Base-by-base conservation (phyloP, 2,329 filamentous ascomycete genomes). In the Fusarium kyushuense region DNA sequence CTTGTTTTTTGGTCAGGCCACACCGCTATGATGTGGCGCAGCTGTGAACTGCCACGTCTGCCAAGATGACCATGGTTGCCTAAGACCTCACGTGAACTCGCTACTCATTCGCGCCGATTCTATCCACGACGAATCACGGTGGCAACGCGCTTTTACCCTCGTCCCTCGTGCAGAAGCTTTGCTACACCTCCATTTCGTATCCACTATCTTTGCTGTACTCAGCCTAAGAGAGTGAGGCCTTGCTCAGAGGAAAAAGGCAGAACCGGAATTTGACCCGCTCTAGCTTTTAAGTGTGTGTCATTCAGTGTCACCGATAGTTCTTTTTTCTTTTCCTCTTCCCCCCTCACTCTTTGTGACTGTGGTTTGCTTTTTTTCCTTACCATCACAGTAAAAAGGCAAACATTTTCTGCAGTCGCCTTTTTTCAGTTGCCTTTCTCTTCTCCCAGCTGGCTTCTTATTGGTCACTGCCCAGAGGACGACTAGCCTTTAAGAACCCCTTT, bases 81-180 rank as follows among this genome's bases (percentile, higher is more conserved):
- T 79, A 65, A 14, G 2, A 36, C 19, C 64, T 77, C 78, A 80
- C 77, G 78, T 80, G 78, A 77, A 49, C 62, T 75, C 78, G 78
- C 71, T 75, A 73, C 71, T 68, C 52, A 57, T 56, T 77, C 78
- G 78, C 77, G 78, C 75, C 71, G 65, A 65, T 48, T 58, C 41
- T 38, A 63, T 58, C 67, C 64, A 52, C 54, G 45, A 23, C 54
- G 57, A 59, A 67, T 63, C 61, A 62, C 65, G 63, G 66, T 70
- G 67, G 67, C 67, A 47, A 70, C 67, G 67, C 67, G 67, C 52
- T 59, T 67, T 67, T 67, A 54, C 49, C 47, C 40, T 54, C 36
- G 13, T 51, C 38, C 54, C 58, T 48, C 66, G 66, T 69, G 65
- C 65, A 63, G 60, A 65, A 53, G 51, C 54, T 54, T 53, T 57